phyloP scores from a whole-genome alignment of 2,329 filamentous ascomycete species.

The Penicillium corylophilum region DNA sequence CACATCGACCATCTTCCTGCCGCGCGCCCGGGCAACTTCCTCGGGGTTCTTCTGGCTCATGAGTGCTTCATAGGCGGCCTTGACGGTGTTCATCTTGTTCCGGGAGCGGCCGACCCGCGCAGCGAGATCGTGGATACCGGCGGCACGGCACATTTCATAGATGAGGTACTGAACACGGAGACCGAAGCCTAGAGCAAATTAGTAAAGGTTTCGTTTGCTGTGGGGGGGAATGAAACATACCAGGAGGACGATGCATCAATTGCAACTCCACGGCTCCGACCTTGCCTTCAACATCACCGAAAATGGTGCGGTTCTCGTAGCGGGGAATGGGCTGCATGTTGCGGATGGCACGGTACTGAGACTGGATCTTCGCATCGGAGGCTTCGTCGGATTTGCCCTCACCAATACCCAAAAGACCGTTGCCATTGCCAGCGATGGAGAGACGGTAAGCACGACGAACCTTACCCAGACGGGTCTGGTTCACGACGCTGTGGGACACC shows the following conservation, averaged over 20 bases:
- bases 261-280: constrained; percentile 83
- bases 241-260: constrained; percentile 79
- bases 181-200: constrained; percentile 70
- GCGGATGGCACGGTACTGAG: constrained; percentile 75
- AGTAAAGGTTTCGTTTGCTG: neutral
- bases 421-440: constrained; percentile 79
- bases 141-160: constrained; percentile 88
- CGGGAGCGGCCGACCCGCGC: constrained; percentile 79
- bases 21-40: constrained; percentile 81
- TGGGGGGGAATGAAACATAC: constrained; percentile 55
- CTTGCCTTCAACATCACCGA: constrained; percentile 78
- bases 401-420: constrained; percentile 83
- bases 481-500: constrained; percentile 71
- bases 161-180: constrained; percentile 87
- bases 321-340: constrained; percentile 91
- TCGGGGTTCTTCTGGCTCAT: constrained; percentile 82
- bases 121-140: constrained; percentile 82
- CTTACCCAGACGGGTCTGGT: constrained; percentile 97
- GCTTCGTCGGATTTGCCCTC: constrained; percentile 82
- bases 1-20: constrained; percentile 94
- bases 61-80: constrained; percentile 82
- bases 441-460: constrained; percentile 73
- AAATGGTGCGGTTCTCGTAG: constrained; percentile 92
- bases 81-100: constrained; percentile 98
- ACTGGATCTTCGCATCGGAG: constrained; percentile 67